A percentile compares a stretch with the other conserved stretches of the same genome.
Evolutionary conservation across 352 stramenopile genomes (phyloP).

Genomic region (Hyaloperonospora arabidopsidis): DNA sequence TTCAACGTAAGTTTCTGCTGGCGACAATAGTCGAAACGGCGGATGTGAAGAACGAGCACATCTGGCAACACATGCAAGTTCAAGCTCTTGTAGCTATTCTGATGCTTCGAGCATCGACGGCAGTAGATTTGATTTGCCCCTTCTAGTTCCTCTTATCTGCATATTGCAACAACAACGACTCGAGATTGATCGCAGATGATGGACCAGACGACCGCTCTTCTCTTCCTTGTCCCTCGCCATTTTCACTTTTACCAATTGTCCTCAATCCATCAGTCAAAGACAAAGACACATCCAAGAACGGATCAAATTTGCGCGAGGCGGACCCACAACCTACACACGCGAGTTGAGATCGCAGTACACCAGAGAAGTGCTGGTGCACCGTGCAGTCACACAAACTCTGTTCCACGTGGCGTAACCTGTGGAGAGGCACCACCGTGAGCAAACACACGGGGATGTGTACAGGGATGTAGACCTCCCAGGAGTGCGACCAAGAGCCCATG

Average conservation of each 20-base stretch:
- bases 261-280: conserved; percentile 30
- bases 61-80: conserved; percentile 55
- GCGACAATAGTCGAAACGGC: conserved; percentile 61
- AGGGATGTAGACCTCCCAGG: conserved; percentile 48
- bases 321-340: conserved; percentile 45
- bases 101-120: conserved; percentile 42
- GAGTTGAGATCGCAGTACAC: conserved; percentile 52
- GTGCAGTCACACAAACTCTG: conserved; percentile 60
- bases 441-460: conserved; percentile 46
- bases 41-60: conserved; percentile 68
- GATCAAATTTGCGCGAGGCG: conserved; percentile 54
- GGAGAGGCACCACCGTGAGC: conserved; percentile 37
- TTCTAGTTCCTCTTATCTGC: conserved; percentile 49
- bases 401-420: conserved; percentile 46
- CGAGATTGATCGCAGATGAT: conserved; percentile 20
- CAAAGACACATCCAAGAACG: conserved; percentile 66
- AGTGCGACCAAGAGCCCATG: conserved; percentile 67
- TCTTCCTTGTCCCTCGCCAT: neutral
- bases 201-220: neutral
- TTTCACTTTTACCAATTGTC: conserved; percentile 6
- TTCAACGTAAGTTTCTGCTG: conserved; percentile 47
- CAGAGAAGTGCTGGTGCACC: conserved; percentile 66
- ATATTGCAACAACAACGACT: conserved; percentile 38
- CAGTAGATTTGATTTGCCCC: conserved; percentile 63
- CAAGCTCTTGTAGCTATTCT: conserved; percentile 53